Evolutionary conservation across 1,284 basidiomycete species (phyloP).

Genomic region (Chondrostereum purpureum): DNA sequence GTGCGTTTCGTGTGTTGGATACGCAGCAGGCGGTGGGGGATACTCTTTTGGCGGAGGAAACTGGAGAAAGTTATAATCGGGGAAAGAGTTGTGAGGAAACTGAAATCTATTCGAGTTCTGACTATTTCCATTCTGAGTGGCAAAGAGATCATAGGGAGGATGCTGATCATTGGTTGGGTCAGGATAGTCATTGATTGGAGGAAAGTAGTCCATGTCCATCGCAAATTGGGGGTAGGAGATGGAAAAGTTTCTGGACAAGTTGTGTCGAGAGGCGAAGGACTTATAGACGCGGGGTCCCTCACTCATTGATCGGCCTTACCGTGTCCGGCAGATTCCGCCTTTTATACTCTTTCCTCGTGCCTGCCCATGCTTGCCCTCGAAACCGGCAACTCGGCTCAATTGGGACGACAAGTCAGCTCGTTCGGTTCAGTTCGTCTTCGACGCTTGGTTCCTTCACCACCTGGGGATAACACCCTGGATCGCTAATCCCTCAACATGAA

Average conservation of each 20-base stretch:
- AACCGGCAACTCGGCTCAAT: constrained; percentile 23
- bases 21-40: constrained; percentile 58
- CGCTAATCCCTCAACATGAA: background rate
- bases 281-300: constrained; percentile 48
- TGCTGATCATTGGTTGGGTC: constrained; percentile 30
- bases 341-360: constrained; percentile 41
- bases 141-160: constrained; percentile 56
- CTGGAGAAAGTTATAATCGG: background rate
- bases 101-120: constrained; percentile 5
- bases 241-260: constrained; percentile 24
- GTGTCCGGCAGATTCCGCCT: constrained; percentile 31
- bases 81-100: background rate
- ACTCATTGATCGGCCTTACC: constrained; percentile 42
- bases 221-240: constrained; percentile 7
- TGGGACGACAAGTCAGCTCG: constrained; percentile 5
- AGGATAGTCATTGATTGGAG: constrained; percentile 8
- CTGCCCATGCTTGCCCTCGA: constrained; percentile 19
- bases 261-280: constrained; percentile 42
- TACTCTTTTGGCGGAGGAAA: constrained; percentile 37
- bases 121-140: constrained; percentile 35
- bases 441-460: constrained; percentile 21
- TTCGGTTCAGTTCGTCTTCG: constrained; percentile 1
- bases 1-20: constrained; percentile 43
- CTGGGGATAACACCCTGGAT: constrained; percentile 6
- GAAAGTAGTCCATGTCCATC: constrained; percentile 1